Evolutionary conservation across 2,329 filamentous ascomycete genomes (phyloP).

Genomic region (Pseudogymnoascus sp.): DNA sequence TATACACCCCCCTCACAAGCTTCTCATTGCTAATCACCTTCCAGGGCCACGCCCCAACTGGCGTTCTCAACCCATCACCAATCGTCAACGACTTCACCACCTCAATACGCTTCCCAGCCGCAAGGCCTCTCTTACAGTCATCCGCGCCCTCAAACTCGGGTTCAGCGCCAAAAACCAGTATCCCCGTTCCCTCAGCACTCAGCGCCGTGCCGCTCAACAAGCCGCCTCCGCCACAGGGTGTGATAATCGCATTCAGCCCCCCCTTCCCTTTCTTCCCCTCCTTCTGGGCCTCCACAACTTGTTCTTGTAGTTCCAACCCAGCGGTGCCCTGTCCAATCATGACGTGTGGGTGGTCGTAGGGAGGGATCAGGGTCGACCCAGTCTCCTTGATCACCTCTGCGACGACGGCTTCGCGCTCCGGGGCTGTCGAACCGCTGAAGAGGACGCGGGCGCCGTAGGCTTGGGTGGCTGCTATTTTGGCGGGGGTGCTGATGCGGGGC

Average conservation of each 20-base stretch:
- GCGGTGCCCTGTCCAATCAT: slow-evolving; percentile 90
- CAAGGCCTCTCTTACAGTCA: slow-evolving; percentile 67
- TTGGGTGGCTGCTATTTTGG: slow-evolving; percentile 76
- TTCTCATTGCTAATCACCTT: slow-evolving; percentile 59
- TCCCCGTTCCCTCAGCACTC: slow-evolving; percentile 61
- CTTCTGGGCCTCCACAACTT: slow-evolving; percentile 43
- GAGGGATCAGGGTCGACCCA: slow-evolving; percentile 72
- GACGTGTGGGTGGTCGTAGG: slow-evolving; percentile 88
- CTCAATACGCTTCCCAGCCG: slow-evolving; percentile 54
- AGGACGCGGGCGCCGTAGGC: slow-evolving; percentile 70
- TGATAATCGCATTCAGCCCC: slow-evolving; percentile 62
- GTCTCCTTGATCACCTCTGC: slow-evolving; percentile 60
- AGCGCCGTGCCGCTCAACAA: slow-evolving; percentile 79
- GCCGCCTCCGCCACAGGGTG: slow-evolving; percentile 81
- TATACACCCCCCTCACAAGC: slow-evolving; percentile 64
- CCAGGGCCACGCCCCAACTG: slow-evolving; percentile 72
- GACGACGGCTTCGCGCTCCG: slow-evolving; percentile 73
- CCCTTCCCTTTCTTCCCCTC: slow-evolving; percentile 12
- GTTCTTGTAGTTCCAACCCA: slow-evolving; percentile 71
- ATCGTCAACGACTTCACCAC: slow-evolving; percentile 70
- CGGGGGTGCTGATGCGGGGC: slow-evolving; percentile 75
- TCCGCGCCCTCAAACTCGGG: slow-evolving; percentile 76
- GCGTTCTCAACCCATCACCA: slow-evolving; percentile 81
- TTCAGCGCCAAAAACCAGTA: slow-evolving; percentile 78
- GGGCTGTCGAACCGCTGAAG: slow-evolving; percentile 72